These are phyloP conservation scores for Colletotrichum lentis DNA, from an alignment of 2,329 filamentous ascomycete species.

Conservation along the genomic window DNA sequence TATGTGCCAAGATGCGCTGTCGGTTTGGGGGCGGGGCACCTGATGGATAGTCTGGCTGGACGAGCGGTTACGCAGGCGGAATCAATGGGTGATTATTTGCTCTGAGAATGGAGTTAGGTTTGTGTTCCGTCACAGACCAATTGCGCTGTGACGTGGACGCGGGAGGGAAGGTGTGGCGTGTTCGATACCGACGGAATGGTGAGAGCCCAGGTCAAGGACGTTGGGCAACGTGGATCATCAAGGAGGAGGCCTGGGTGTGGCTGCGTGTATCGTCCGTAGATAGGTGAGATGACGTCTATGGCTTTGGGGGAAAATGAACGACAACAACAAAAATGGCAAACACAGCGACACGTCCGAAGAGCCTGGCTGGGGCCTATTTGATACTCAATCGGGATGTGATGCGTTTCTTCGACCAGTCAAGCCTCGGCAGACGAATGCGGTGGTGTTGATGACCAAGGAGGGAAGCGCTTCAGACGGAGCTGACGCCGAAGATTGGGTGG, in stretches of 20 bases:
- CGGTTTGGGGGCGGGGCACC: neutral
- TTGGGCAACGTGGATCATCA: neutral
- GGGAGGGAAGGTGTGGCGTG: slow-evolving; percentile 4
- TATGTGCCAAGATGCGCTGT: slow-evolving; percentile 8
- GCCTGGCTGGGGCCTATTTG: neutral
- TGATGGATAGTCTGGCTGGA: slow-evolving; percentile 1
- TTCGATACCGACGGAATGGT: neutral
- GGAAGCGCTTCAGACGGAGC: neutral
- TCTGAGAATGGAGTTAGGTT: slow-evolving; percentile 3
- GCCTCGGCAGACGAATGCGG: neutral
- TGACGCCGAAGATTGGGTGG: neutral
- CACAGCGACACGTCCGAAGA: neutral
- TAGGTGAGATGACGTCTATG: neutral
- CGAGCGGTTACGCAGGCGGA: neutral
- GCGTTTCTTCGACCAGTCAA: neutral
- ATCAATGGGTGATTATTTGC: slow-evolving; percentile 4
- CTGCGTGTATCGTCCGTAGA: neutral
- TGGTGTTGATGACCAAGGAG: neutral
- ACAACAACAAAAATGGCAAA: neutral
- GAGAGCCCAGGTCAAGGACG: neutral
- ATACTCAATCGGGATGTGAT: neutral
- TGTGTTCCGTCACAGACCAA: neutral
- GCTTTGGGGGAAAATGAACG: neutral
- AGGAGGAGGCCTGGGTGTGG: neutral
- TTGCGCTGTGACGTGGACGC: neutral